Evolutionary conservation across 345 rosid genomes (phyloP), one percentile per base, ranked within the genome.

Genomic region (Dipteronia sinensis): DNA sequence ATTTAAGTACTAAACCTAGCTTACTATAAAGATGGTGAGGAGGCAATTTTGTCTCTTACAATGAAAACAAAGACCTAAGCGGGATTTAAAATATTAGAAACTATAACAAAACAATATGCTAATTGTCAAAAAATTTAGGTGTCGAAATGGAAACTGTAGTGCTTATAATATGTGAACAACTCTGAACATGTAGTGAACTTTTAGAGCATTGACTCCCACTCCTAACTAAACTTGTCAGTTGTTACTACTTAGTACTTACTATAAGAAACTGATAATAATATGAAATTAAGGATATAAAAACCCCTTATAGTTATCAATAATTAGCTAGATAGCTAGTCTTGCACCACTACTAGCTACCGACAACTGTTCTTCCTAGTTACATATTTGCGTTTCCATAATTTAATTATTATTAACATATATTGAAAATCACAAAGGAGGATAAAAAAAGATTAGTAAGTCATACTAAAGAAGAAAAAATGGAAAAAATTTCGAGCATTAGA

Each of bases 181-280:
- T 44, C n/a, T n/a, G 8, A 31, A 9, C 9, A 19, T 31, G 15
- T 16, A 38, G 6, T 69, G 10, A 51, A 51, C 4, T 6, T 11
- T 23, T 46, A 13, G 9, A 46, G 73, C 58, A 22, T 69, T 69
- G 73, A 49, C 73, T 69, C 61, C 59, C 16, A 42, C 72, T 70
- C 17, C 61, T 22, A 47, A 22, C 62, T 4, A 70, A 23, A 23
- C 55, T 20, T 49, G 73, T 25, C 40, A 3, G 34, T 69, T 47
- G 61, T 46, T 47, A 68, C 55, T 68, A 44, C 46, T 42, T 31
- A 31, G n/a, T n/a, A n/a, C n/a, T n/a, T n/a, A n/a, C 34, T 31
- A 31, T 31, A 42, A 16, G 27, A 20, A 68, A 66, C 12, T 63
- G 9, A 25, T 56, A 42, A 42, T 42, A 31, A 31, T 31, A 31